Evolutionary conservation across 345 rosid species (phyloP), one percentile per base, ranked within the genome.

Genomic region (Populus davidiana): DNA sequence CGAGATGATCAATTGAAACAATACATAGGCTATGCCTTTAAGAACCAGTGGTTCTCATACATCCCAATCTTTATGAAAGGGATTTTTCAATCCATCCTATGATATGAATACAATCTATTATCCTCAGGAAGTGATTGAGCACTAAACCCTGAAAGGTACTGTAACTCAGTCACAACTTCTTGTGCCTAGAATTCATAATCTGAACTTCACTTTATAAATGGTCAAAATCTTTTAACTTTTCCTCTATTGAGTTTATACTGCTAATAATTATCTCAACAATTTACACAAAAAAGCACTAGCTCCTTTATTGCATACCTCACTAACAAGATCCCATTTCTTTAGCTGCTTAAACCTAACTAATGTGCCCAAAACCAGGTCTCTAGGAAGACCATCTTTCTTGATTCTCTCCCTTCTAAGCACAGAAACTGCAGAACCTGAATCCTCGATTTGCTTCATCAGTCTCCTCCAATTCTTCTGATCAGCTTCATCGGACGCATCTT

Each of bases 281-380:
- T 69, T 18, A 29, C 13, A 80, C 11, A 76, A 69, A 71, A 66
- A 66, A 43, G 18, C 44, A 47, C 77, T 31, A 63, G 6, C 67
- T 21, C n/a, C 33, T 39, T 38, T 3, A 75, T 16, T 23, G 33
- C 78, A 84, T 89, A 96, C 98, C 98, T 96, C 98, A 78, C 88
- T 76, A 64, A 96, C 94, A 76, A 89, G 83, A 82, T 90, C 84
- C 98, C 98, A 93, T 78, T 91, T 93, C 87, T 84, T 96, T 5
- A 91, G 88, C 88, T 96, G 98, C 91, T 96, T 93, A 73, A 92
- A 92, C 76, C 99, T 87, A 83, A 91, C 91, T 87, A 93, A 86
- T 43, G 94, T 92, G 69, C 98, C 99, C 82, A 96, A 78, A 87
- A 93, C 88, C 75, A 90, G 79, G 80, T 90, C 92, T 75, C 81